A percentile compares a stretch with the other conserved stretches of the same genome.
phyloP scores from a whole-genome alignment of 179 eudicot genomes.

The Silene coronaria region DNA sequence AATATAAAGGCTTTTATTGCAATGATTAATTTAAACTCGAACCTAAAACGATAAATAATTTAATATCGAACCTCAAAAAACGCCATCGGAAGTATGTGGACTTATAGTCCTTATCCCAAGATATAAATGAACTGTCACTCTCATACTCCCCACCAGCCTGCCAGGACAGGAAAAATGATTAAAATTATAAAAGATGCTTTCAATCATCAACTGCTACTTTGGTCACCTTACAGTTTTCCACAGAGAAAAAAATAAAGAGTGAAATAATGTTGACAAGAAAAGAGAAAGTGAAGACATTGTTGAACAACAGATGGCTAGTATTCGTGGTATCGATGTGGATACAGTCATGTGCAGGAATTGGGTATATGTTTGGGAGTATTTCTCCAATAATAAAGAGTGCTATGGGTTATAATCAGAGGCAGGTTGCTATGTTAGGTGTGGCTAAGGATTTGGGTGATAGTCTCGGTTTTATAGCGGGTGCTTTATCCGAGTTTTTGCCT shows the following conservation, averaged over 20 bases:
- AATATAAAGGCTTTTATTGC: too few species aligned
- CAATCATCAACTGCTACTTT: background rate
- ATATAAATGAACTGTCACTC: too few species aligned
- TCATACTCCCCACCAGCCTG: too few species aligned
- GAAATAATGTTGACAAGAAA: conserved; percentile 30
- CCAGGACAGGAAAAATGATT: too few species aligned
- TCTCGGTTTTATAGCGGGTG: conserved; percentile 94
- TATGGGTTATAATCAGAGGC: conserved; percentile 68
- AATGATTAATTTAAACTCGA: too few species aligned
- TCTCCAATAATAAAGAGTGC: conserved; percentile 71
- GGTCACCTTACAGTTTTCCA: too few species aligned
- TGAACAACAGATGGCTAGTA: conserved; percentile 84
- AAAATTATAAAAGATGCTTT: background rate
- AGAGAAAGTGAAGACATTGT: conserved; percentile 47
- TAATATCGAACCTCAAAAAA: too few species aligned
- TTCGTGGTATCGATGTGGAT: conserved; percentile 98
- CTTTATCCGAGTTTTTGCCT: conserved; percentile 73
- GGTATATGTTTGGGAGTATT: conserved; percentile 88
- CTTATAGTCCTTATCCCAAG: too few species aligned
- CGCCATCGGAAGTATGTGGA: too few species aligned
- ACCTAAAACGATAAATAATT: too few species aligned
- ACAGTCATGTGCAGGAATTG: conserved; percentile 83
- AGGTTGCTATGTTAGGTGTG: conserved; percentile 78
- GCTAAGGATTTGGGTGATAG: conserved; percentile 98
- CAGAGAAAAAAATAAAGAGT: background rate